Base-by-base conservation (phyloP, 306 rosid genomes). In the Cucurbita ficifolia region DNA sequence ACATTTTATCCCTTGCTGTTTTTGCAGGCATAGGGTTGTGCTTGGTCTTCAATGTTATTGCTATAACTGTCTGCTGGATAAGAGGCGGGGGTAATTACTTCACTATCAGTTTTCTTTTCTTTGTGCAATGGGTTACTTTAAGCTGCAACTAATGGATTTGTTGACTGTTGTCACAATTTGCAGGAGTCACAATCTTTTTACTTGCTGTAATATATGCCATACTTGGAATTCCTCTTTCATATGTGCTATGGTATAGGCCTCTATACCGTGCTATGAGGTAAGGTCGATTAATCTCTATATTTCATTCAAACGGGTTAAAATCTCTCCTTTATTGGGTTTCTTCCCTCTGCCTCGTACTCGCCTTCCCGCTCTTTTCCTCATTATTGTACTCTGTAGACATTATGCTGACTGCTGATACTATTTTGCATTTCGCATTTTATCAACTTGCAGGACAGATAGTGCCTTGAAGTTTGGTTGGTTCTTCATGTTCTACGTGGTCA, bases 201-300 rank as follows among this genome's bases (percentile, higher is more conserved):
- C 99, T 95, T 83, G 96, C 99, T 2, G 82, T 83, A n/a, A 95
- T 95, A 63, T 95, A 91, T 78, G 86, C 92, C 46, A 84, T 95
- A 59, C 91, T 95, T 80, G 99, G 99, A 54, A 76, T 86, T 71
- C 99, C 99, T 21, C 87, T 95, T 77, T 91, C 97, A 10, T 95
- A 95, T 68, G 96, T 91, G 72, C 90, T 95, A 61, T 95, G 99
- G 99, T 91, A 95, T 77, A 83, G 96, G 86, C 99, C 99, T 33
- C 94, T 95, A 56, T 95, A 95, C 81, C 97, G 96, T 58, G 99
- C 99, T 60, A 89, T 95, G 99, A 91, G 96, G 99, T 85, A 76
- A 78, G 57, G 13, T 21, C 52, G 24, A 19, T 49, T 57, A 14
- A 58, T 73, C 40, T 11, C 55, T 73, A 36, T 43, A 55, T 73